Evolutionary conservation across 306 rosid genomes (phyloP), one percentile per base, ranked within the genome.

Genomic region (Vigna mungo): DNA sequence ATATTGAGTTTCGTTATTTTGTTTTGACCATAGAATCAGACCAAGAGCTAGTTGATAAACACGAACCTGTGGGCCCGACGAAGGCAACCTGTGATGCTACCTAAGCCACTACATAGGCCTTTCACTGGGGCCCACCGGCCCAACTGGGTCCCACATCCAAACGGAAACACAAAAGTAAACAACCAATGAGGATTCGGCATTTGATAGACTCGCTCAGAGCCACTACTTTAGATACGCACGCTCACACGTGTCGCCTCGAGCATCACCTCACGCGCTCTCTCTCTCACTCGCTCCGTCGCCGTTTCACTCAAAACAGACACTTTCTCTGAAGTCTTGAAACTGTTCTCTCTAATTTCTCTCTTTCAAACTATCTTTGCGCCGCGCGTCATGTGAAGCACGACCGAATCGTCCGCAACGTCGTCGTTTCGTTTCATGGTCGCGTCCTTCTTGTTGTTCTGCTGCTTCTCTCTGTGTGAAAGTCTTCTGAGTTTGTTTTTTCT

Each of bases 201-300:
- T 72, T 54, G 76, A 72, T 72, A 72, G 65, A 36, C 14, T 25
- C 37, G 0, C 65, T 54, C 21, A 13, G 52, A 39, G 63, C 77
- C 77, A 72, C 77, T 55, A 72, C 66, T 72, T 72, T 72, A 21
- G 67, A 72, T 39, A 55, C 53, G 36, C 51, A 39, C 39, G 34
- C 37, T 55, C 16, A 55, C 66, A 72, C 77, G 67, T 72, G 77
- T 72, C 52, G 4, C 0, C 51, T 4, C 62, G 5, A 2, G 52
- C 10, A 1, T 14, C 9, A 51, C 75, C 12, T 51, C 75, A 71
- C 75, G 76, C 32, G 4, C 46, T 41, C 71, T n/a, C 9, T 36
- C 10, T 41, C 13, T 41, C 13, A 25, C 63, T 55, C 62, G 1
- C 34, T 30, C 49, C 76, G 51, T 71, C 46, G 30, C 49, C 47